Base-by-base conservation (phyloP, 805 yeast species). In the Torulaspora franciscae region DNA sequence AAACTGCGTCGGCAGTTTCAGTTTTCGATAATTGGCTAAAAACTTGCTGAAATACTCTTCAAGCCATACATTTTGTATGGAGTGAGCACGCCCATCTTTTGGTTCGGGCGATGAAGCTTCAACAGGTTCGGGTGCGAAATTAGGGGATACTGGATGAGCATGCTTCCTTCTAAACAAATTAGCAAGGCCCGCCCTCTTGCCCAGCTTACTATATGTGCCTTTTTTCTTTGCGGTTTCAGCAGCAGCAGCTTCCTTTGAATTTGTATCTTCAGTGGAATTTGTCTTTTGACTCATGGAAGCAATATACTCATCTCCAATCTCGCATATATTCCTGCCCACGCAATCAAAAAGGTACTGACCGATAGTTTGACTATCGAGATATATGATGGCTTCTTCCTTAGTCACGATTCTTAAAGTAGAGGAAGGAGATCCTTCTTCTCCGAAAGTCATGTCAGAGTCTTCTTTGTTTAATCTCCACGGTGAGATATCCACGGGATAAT, bases 131-230 rank as follows among this genome's bases (percentile, higher is more conserved):
- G 43, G 22, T 4, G 26, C 37, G 1, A 35, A 7, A n/a, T 41
- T 29, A 6, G 42, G 45, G 11, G 49, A 33, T 15, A 40, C 26
- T 9, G 46, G 14, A 15, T 37, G 36, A 6, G 42, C 24, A 39
- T 58, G 62, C 38, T 57, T 62, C 32, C 62, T 55, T 39, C 53
- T 60, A 34, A 62, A 62, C 25, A 62, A 51, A 26, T 51, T 57
- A 6, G 59, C 60, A 17, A 61, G 45, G 3, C 64, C 63, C 10
- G 61, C 50, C 33, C 57, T 50, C 39, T 50, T 57, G 15, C 44
- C 40, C 14, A 47, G 37, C 24, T 48, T 53, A 10, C 45, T 41
- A 29, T 41, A 43, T 15, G 32, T 23, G 19, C 25, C 32, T 33
- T 38, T 35, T 35, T 41, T 39, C 32, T 40, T 44, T 7, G 35